These are phyloP conservation scores for Fennellomyces sp. DNA, from an alignment of 371 early-diverging fungal genomes.

Conservation along the genomic window DNA sequence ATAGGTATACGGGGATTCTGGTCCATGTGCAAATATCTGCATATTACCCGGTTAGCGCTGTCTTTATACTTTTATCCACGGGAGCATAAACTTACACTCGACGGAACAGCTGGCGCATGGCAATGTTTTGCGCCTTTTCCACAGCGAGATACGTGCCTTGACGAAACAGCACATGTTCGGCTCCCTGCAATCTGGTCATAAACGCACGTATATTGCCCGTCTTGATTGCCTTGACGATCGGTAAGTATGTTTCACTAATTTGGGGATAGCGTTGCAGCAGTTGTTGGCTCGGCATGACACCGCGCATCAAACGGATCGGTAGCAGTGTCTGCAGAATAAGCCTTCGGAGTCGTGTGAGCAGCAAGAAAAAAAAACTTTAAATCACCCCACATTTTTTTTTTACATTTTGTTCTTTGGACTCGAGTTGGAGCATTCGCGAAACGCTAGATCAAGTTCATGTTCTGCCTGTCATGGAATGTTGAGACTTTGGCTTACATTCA, in stretches of 20 bases:
- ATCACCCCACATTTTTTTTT: too few species aligned
- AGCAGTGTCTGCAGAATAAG: slow-evolving; percentile 77
- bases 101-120: slow-evolving; percentile 75
- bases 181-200: slow-evolving; percentile 55
- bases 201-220: slow-evolving; percentile 74
- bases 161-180: slow-evolving; percentile 59
- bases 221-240: slow-evolving; percentile 64
- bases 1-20: slow-evolving; percentile 57
- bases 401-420: slow-evolving; percentile 61
- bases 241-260: slow-evolving; percentile 57
- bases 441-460: slow-evolving; percentile 68
- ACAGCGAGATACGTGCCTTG: slow-evolving; percentile 80
- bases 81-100: slow-evolving; percentile 62
- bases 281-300: slow-evolving; percentile 61
- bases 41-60: background rate
- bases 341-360: slow-evolving; percentile 21
- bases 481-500: too few species aligned
- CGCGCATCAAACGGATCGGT: slow-evolving; percentile 72
- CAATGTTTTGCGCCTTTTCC: slow-evolving; percentile 73
- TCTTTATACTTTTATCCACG: background rate
- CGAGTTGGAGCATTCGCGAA: slow-evolving; percentile 62
- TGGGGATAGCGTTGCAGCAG: slow-evolving; percentile 62
- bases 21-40: slow-evolving; percentile 57
- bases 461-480: slow-evolving; percentile 56
- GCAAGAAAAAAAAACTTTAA: too few species aligned